phyloP scores from a whole-genome alignment of 2,329 filamentous ascomycete species.

The Exophiala calicioides region DNA sequence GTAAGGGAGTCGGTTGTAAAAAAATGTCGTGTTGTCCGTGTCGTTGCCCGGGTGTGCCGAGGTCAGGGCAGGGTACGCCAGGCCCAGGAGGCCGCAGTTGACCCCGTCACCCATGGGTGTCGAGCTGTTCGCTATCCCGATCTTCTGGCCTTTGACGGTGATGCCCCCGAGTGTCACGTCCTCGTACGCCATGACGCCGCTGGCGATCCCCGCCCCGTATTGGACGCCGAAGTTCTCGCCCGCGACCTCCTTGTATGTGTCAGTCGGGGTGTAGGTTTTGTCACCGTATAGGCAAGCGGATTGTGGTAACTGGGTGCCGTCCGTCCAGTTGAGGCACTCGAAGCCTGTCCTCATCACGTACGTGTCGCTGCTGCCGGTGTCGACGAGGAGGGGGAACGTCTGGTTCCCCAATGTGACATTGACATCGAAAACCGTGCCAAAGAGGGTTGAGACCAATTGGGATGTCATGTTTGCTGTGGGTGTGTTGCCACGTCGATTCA shows the following conservation, averaged over 20 bases:
- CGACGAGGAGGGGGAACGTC: conserved; percentile 43
- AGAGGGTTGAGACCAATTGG: conserved; percentile 3
- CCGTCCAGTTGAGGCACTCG: conserved; percentile 36
- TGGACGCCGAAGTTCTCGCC: conserved; percentile 30
- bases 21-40: conserved; percentile 29
- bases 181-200: conserved; percentile 31
- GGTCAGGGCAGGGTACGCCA: conserved; percentile 54
- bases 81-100: conserved; percentile 53
- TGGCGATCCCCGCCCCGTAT: conserved; percentile 33
- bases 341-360: conserved; percentile 44
- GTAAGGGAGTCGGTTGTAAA: conserved; percentile 42
- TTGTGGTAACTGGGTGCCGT: conserved; percentile 11
- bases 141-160: conserved; percentile 41
- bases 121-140: conserved; percentile 49
- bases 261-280: conserved; percentile 24
- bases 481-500: too few species aligned
- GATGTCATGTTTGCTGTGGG: too few species aligned
- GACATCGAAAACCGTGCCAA: conserved; percentile 16
- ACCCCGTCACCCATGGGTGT: conserved; percentile 48
- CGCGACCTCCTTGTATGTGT: conserved; percentile 25
- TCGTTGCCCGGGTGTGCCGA: conserved; percentile 37
- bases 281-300: conserved; percentile 27
- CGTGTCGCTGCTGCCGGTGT: conserved; percentile 53
- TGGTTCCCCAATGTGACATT: conserved; percentile 34
- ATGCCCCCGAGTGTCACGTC: conserved; percentile 31